phyloP scores from a whole-genome alignment of 257 asterid genomes.

The Nicotiana undulata region DNA sequence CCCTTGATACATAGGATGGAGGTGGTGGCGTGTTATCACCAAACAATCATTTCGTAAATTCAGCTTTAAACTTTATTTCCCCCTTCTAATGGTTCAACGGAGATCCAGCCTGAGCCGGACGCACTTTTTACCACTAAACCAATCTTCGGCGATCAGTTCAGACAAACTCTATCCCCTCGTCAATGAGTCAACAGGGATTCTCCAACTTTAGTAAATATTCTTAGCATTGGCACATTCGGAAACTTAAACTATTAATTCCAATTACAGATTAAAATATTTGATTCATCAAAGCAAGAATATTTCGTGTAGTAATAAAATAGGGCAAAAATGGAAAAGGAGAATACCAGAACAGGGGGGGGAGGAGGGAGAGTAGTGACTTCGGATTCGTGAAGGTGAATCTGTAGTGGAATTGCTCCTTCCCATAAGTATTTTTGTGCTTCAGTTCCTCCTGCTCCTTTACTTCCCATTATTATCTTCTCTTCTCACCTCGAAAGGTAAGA shows the following conservation, averaged over 20 bases:
- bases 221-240: background rate
- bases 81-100: background rate
- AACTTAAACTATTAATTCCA: background rate
- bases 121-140: background rate
- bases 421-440: constrained; percentile 77
- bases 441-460: constrained; percentile 23
- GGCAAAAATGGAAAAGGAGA: background rate
- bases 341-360: constrained; percentile 88
- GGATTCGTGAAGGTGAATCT: constrained; percentile 90
- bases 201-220: background rate
- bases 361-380: constrained; percentile 94
- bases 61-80: background rate
- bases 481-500: background rate
- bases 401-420: constrained; percentile 96
- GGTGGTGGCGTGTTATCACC: background rate
- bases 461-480: constrained; percentile 16
- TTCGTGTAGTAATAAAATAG: too few relatives aligned
- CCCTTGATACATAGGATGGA: background rate
- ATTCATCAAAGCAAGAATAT: background rate
- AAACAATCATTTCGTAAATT: background rate
- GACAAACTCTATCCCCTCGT: background rate
- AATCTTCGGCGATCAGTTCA: background rate
- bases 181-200: background rate
- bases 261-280: background rate
- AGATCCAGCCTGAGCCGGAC: background rate